Evolutionary conservation across 768 basidiomycete genomes (phyloP).

Genomic region (Boletellus sp.): DNA sequence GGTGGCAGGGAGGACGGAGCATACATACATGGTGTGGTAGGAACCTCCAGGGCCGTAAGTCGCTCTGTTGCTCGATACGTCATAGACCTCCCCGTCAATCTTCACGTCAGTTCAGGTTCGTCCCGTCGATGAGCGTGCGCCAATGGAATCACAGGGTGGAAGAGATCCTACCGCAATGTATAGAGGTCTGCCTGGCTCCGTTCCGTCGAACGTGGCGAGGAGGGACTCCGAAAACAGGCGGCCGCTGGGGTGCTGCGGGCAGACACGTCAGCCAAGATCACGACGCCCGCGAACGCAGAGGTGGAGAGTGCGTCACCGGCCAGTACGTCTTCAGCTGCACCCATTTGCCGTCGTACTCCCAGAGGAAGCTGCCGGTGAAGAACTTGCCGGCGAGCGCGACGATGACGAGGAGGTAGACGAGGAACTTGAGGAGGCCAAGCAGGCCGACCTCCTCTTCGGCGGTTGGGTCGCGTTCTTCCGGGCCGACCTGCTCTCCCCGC

Average conservation of each 20-base stretch:
- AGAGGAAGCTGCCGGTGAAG: conserved; percentile 80
- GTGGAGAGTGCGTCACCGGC: conserved; percentile 45
- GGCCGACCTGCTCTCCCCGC: conserved; percentile 68
- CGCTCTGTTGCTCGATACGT: conserved; percentile 74
- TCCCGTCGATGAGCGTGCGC: too few relatives aligned
- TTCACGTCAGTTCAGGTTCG: conserved; percentile 32
- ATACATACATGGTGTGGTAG: conserved; percentile 70
- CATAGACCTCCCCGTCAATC: conserved; percentile 93
- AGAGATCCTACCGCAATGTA: conserved; percentile 71
- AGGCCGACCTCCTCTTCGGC: conserved; percentile 62
- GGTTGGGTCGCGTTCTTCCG: conserved; percentile 71
- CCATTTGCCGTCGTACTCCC: conserved; percentile 77
- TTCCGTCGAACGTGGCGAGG: conserved; percentile 70
- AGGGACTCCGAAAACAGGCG: conserved; percentile 70
- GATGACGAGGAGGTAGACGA: conserved; percentile 53
- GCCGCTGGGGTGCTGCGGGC: conserved; percentile 47
- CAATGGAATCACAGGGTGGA: conserved; percentile 8
- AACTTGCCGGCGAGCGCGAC: conserved; percentile 70
- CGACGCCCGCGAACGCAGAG: too few relatives aligned
- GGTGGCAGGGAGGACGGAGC: conserved; percentile 9
- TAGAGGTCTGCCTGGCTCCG: conserved; percentile 57
- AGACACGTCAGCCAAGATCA: neutral
- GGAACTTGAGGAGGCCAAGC: conserved; percentile 64
- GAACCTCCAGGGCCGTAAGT: conserved; percentile 88
- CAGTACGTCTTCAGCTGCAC: conserved; percentile 55